A percentile compares a stretch with the other conserved stretches of the same genome.
Conservation (phyloP, 129 eudicot genomes). For the Escallonia rubra region DNA sequence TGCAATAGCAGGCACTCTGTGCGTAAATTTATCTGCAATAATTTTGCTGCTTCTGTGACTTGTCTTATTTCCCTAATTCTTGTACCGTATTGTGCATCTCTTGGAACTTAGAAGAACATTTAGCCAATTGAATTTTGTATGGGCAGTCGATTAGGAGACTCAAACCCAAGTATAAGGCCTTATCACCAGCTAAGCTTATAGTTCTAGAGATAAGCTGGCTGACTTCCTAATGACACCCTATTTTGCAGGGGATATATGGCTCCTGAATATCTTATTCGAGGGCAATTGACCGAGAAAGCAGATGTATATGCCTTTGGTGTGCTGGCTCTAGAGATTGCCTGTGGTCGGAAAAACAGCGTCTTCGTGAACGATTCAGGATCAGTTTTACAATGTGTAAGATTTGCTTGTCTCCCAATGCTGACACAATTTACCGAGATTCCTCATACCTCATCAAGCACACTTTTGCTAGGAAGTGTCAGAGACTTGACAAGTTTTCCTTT, state of each 20-base stretch:
- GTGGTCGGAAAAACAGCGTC: slow-evolving; percentile 11
- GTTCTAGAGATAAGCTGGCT: too few species aligned
- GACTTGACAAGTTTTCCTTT: too few species aligned
- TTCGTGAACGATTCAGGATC: slow-evolving; percentile 2
- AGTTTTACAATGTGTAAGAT: slow-evolving; percentile 11
- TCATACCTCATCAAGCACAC: too few species aligned
- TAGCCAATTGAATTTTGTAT: too few species aligned
- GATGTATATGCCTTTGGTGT: slow-evolving; percentile 17
- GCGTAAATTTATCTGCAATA: not conserved
- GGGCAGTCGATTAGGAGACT: too few species aligned
- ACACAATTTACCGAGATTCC: too few species aligned
- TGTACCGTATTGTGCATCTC: too few species aligned
- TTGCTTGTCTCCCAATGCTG: not conserved
- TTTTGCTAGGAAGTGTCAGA: too few species aligned
- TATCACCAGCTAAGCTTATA: too few species aligned
- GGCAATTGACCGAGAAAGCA: slow-evolving; percentile 9
- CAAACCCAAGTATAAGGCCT: too few species aligned
- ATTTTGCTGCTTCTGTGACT: not conserved
- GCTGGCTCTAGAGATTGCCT: slow-evolving; percentile 12
- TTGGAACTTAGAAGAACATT: too few species aligned
- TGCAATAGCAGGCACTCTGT: slow-evolving; percentile 14
- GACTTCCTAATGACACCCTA: not conserved
- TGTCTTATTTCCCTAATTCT: not conserved
- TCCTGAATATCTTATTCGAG: slow-evolving; percentile 12
- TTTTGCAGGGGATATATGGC: slow-evolving; percentile 13